Evolutionary conservation across 768 basidiomycete genomes (phyloP).

Genomic region (Pleurotus citrinopileatus): DNA sequence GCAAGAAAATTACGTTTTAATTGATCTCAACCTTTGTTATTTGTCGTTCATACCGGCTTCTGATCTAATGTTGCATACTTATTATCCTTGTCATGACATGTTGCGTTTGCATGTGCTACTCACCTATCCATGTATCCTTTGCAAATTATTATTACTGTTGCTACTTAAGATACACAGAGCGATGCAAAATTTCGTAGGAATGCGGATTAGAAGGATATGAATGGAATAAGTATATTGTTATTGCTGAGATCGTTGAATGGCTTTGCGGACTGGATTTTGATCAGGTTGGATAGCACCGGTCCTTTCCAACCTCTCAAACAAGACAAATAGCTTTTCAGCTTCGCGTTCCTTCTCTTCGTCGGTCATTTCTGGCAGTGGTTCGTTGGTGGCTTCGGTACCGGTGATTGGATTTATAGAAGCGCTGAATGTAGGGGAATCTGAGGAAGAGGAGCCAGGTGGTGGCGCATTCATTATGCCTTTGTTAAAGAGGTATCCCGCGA

Average conservation of each 20-base stretch:
- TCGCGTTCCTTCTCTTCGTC: conserved; percentile 95
- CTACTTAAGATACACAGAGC: too few species aligned
- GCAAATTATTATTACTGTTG: too few species aligned
- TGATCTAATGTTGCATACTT: neutral
- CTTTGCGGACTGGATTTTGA: conserved; percentile 73
- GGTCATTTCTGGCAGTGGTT: conserved; percentile 63
- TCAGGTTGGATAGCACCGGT: conserved; percentile 63
- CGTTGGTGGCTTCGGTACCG: conserved; percentile 54
- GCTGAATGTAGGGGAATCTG: conserved; percentile 31
- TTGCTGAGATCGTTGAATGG: conserved; percentile 18
- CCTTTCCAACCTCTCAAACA: conserved; percentile 87
- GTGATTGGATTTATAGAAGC: conserved; percentile 81
- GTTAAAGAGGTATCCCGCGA: conserved; percentile 91
- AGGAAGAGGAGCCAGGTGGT: conserved; percentile 29
- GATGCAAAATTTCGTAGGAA: too few species aligned
- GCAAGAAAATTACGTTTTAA: conserved; percentile 69
- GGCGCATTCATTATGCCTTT: conserved; percentile 79
- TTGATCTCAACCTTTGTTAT: conserved; percentile 8
- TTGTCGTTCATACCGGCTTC: neutral
- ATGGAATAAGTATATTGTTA: too few species aligned
- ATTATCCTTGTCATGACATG: neutral
- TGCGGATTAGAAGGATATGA: too few species aligned
- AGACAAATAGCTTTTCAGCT: conserved; percentile 86
- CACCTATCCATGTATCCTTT: too few species aligned
- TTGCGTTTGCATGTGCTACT: too few species aligned